Percentiles rank a stretch among this genome's conserved stretches.
Conservation (phyloP, 495 filamentous ascomycete species). For the Astrothelium subdiscretum region DNA sequence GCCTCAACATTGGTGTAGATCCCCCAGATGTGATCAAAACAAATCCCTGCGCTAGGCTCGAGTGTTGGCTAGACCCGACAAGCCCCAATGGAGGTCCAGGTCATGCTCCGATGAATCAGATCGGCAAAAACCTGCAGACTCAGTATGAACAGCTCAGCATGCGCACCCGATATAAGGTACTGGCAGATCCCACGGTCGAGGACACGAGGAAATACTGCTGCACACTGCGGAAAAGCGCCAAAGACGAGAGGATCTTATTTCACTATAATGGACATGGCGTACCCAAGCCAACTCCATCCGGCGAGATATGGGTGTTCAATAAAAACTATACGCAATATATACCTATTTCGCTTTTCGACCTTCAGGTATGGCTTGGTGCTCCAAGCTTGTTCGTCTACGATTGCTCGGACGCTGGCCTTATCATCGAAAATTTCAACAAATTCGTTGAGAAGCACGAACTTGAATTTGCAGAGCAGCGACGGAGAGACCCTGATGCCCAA, state of each 20-base stretch:
- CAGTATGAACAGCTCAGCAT: conserved; percentile 95
- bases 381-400: conserved; percentile 97
- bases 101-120: conserved; percentile 79
- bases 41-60: conserved; percentile 78
- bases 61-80: conserved; percentile 94
- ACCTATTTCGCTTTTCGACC: conserved; percentile 87
- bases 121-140: conserved; percentile 86
- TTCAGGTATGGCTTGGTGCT: conserved; percentile 91
- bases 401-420: conserved; percentile 90
- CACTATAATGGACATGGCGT: conserved; percentile 99
- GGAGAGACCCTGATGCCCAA: conserved; percentile 61
- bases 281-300: conserved; percentile 88
- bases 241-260: conserved; percentile 87
- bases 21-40: conserved; percentile 94
- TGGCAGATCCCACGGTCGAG: conserved; percentile 89
- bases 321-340: conserved; percentile 98
- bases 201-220: conserved; percentile 94
- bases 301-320: conserved; percentile 99
- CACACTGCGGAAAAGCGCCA: conserved; percentile 77
- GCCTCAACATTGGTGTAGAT: conserved; percentile 94
- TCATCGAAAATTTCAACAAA: conserved; percentile 84
- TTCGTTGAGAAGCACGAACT: conserved; percentile 89
- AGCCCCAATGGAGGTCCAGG: conserved; percentile 45
- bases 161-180: conserved; percentile 90
- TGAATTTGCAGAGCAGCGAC: conserved; percentile 62